These are phyloP conservation scores for Monsonia emarginata DNA, from an alignment of 441 rosid species.

Conservation along the genomic window DNA sequence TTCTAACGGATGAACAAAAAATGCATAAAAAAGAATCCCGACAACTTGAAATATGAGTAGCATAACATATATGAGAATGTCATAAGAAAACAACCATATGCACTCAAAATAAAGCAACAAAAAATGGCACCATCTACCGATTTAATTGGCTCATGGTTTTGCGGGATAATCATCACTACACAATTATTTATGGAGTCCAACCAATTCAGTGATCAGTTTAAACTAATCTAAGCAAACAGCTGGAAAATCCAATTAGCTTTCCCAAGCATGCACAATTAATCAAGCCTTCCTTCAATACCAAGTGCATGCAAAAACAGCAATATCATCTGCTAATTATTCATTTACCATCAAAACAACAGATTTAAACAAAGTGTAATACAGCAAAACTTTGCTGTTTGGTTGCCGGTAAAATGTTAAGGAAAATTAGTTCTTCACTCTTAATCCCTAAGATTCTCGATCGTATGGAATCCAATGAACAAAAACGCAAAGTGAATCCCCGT, in stretches of 20 bases:
- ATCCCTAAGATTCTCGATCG: background rate
- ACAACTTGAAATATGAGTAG: too few species aligned
- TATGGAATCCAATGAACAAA: background rate
- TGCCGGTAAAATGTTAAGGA: background rate
- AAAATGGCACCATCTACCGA: background rate
- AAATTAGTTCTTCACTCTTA: background rate
- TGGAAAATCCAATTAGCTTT: background rate
- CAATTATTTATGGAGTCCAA: too few species aligned
- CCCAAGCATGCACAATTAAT: background rate
- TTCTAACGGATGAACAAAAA: background rate
- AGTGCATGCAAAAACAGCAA: background rate
- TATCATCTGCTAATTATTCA: background rate
- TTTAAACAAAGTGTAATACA: background rate
- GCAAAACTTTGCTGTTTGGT: background rate
- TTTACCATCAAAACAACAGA: background rate
- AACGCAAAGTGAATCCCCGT: background rate
- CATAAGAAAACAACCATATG: too few species aligned
- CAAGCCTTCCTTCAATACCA: conserved; percentile 1
- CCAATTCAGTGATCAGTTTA: background rate
- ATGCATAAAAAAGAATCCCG: background rate
- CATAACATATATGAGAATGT: background rate
- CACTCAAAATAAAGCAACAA: background rate
- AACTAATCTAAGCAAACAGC: background rate
- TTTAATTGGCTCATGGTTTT: background rate
- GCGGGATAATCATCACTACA: background rate